Base-by-base conservation (phyloP, 768 basidiomycete species). In the Phaeotremella fagi region DNA sequence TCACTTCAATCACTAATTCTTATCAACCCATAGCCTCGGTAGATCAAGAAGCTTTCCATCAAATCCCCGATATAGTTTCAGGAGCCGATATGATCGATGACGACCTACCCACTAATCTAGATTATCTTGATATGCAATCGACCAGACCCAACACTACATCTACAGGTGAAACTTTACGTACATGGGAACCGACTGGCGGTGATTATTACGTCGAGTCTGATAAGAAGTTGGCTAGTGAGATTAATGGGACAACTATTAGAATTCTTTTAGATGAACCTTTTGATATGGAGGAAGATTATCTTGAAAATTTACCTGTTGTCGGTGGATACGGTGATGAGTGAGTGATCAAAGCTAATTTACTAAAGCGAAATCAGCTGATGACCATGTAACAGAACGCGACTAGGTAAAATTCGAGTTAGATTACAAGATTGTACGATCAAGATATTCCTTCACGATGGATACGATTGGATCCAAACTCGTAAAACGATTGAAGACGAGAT, bases 401-500 rank as follows among this genome's bases (percentile, higher is more conserved):
- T 59, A 2, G 61, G 82, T 24, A 59, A 64, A 28, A 7, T 50
- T 26, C 58, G 50, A 33, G 45, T 69, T 11, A 47, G 59, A 23
- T 63, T 88, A 3, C 78, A 80, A 37, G 75, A 86, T 37, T 83
- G 82, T 49, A 80, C 87, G 59, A 72, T 87, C 44, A 80, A 80
- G 1, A 64, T 97, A 22, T 80, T 84, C 47, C 79, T 99, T 2
- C 88, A 95, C 67, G 89, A 91, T 52, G 95, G 95, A 1, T 99
- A 91, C 64, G 95, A 99, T 70, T 99, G 95, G 92, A 75, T 70
- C 1, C 79, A 79, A 44, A 99, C 95, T 3, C 84, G 94, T 27
- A 85, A 81, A 74, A 82, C 82, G 2, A 90, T 99, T 50, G 88
- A 92, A 68, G 83, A 87, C 31, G 86, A 90, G 71, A 82, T 90